These are phyloP conservation scores for Pharnaceum exiguum DNA, from an alignment of 148 eudicot genomes.

Conservation along the genomic window DNA sequence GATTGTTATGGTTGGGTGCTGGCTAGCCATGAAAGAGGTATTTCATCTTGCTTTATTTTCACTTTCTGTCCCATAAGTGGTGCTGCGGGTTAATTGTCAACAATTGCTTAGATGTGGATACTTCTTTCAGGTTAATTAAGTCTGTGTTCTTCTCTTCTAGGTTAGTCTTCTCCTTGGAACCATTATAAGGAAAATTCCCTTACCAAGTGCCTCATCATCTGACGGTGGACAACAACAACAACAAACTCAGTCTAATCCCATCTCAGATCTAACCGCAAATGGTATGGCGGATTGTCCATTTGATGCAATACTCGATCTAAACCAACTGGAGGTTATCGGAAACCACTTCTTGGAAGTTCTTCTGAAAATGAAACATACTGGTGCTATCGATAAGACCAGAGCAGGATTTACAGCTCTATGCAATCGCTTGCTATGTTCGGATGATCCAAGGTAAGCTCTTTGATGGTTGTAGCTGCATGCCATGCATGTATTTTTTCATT, in stretches of 20 bases:
- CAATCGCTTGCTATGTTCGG: slow-evolving; percentile 95
- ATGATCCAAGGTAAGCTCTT: slow-evolving; percentile 71
- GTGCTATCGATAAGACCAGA: slow-evolving; percentile 97
- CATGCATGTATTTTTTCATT: not conserved
- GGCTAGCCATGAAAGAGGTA: slow-evolving; percentile 99
- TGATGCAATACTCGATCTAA: slow-evolving; percentile 70
- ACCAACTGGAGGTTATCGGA: slow-evolving; percentile 85
- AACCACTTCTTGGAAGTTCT: slow-evolving; percentile 92
- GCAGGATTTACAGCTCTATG: slow-evolving; percentile 99
- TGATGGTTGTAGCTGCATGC: not conserved
- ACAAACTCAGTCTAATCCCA: too few species aligned
- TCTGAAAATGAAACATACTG: slow-evolving; percentile 94
- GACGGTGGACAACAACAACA: too few species aligned
- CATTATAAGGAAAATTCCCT: slow-evolving; percentile 83
- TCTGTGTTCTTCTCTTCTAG: slow-evolving; percentile 46
- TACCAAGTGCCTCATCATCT: slow-evolving; percentile 55
- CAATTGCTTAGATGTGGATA: too few species aligned
- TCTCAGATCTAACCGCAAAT: too few species aligned
- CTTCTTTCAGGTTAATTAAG: too few species aligned
- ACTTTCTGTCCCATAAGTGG: not conserved
- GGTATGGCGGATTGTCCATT: too few species aligned
- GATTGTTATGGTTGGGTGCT: slow-evolving; percentile 98
- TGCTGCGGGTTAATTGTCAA: too few species aligned
- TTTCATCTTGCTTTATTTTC: slow-evolving; percentile 1
- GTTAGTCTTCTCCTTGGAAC: slow-evolving; percentile 98